A percentile compares a stretch with the other conserved stretches of the same genome.
Evolutionary conservation across 2,329 filamentous ascomycete species (phyloP).

Genomic region (Diaporthe sp.): DNA sequence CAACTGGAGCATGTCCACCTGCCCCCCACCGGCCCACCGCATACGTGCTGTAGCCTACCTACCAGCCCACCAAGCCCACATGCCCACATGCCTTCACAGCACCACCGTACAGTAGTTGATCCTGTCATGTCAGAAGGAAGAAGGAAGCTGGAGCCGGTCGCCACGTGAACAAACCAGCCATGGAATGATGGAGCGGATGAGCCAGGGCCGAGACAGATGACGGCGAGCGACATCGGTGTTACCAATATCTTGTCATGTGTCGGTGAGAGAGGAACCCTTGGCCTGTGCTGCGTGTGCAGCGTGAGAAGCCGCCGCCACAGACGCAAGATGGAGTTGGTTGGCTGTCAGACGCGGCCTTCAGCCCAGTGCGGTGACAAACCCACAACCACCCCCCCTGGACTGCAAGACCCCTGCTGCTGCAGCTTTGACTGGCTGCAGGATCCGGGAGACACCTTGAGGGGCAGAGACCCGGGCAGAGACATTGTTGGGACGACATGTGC

Average conservation of each 20-base stretch:
- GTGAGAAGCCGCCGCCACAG: constrained; percentile 25
- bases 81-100: neutral
- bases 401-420: constrained; percentile 34
- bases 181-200: neutral
- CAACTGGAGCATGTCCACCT: constrained; percentile 14
- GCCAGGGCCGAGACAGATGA: constrained; percentile 30
- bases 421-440: constrained; percentile 11
- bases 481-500: neutral
- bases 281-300: constrained; percentile 37
- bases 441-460: neutral
- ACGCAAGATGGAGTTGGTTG: constrained; percentile 32
- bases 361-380: constrained; percentile 33
- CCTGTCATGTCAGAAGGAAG: neutral
- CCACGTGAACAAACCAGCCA: constrained; percentile 31
- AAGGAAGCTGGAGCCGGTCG: constrained; percentile 26
- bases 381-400: constrained; percentile 7
- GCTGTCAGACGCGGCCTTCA: constrained; percentile 33
- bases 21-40: neutral
- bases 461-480: constrained; percentile 8
- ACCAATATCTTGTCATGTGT: constrained; percentile 38
- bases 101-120: neutral
- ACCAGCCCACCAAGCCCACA: neutral
- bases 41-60: neutral
- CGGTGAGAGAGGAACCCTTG: constrained; percentile 35
- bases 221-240: constrained; percentile 34